phyloP scores from a whole-genome alignment of 1,284 basidiomycete species.

The Sporisorium iseilematis-ciliati region DNA sequence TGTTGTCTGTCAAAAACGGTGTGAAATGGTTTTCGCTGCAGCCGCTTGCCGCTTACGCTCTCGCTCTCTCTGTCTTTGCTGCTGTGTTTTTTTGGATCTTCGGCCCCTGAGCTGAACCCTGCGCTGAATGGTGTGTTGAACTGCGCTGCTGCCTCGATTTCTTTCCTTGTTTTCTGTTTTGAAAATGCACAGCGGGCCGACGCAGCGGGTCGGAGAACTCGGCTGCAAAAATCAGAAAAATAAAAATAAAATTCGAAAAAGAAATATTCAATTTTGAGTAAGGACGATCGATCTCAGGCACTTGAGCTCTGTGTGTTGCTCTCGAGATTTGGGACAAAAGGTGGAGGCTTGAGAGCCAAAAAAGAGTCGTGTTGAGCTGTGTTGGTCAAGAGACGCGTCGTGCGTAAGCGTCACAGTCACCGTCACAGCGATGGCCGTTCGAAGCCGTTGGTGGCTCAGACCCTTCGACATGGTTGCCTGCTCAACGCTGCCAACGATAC shows the following conservation, averaged over 20 bases:
- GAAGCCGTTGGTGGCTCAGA: background rate
- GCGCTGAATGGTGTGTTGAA: background rate
- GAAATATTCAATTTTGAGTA: background rate
- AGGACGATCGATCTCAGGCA: background rate
- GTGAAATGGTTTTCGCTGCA: background rate
- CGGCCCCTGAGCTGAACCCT: constrained; percentile 28
- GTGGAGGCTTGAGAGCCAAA: constrained; percentile 10
- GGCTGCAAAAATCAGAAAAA: background rate
- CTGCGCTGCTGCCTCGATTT: background rate
- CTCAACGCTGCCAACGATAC: too few relatives aligned
- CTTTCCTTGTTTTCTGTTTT: background rate
- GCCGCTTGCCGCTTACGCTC: constrained; percentile 2
- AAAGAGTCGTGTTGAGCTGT: background rate
- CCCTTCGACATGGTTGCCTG: background rate
- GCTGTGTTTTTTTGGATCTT: background rate
- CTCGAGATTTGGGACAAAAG: constrained; percentile 4
- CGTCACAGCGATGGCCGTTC: background rate
- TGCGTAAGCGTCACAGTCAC: background rate
- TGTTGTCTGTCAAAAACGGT: background rate
- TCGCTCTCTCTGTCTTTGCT: background rate
- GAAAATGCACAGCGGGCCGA: constrained; percentile 1
- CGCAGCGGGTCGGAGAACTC: background rate
- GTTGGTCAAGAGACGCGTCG: constrained; percentile 5
- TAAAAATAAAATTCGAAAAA: background rate
- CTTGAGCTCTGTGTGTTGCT: constrained; percentile 9